Evolutionary conservation across 345 rosid species (phyloP), one percentile per base, ranked within the genome.

Genomic region (Linum trigynum): DNA sequence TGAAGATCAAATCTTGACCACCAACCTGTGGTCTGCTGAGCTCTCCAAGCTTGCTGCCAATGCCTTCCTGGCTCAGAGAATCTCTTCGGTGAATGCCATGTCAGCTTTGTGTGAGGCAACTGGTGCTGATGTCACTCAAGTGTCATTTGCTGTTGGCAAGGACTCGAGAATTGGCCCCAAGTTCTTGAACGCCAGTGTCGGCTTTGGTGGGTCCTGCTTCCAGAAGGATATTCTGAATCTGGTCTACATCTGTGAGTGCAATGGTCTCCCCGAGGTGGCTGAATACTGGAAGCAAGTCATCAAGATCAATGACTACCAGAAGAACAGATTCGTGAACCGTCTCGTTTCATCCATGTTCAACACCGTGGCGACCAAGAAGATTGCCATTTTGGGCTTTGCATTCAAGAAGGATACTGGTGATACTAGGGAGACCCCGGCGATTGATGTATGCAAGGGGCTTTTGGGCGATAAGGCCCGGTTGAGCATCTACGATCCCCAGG

Each of bases 241-340:
- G 39, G 89, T 91, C 61, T 90, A 90, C 83, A 90, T 90, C 75
- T 90, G 97, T 1, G 95, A 90, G 74, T 90, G 95, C 90, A 85
- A 86, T 50, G 95, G 97, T 67, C 86, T 90, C 62, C 96, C 96
- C 0, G 97, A 90, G 75, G 96, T 88, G 41, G 92, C 97, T 2
- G 90, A 90, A 76, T 90, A 90, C 84, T 90, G 96, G 97, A 88
- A 86, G 74, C 97, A 88, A 71, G 97, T 88, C 65, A 91, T 91
- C 75, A 91, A 91, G 86, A 81, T 91, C 83, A 90, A 90, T 63
- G 95, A 90, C 66, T 87, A 90, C 53, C 95, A 88, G 79, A 88
- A 91, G 78, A 85, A 73, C 80, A 77, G 97, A 11, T 91, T 91
- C 5, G 97, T 88, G 62, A 91, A 88, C 82, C 91, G 92, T 23